Base-by-base conservation (phyloP, 108 stramenopile genomes). In the Skeletonema potamos region DNA sequence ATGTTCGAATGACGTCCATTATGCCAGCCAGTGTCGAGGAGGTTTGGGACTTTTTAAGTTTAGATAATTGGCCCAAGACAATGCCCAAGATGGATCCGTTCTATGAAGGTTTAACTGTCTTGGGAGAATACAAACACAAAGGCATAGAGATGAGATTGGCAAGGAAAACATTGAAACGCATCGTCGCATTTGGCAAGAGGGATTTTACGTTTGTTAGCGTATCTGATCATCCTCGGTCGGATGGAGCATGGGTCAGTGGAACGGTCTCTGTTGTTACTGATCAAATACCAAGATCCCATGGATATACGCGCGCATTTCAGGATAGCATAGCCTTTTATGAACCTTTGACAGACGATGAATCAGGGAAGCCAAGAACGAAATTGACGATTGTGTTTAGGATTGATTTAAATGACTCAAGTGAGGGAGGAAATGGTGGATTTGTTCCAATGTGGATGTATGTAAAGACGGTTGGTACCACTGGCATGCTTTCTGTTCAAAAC, bases 1-100 rank as follows among this genome's bases (percentile, higher is more conserved):
- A 89, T 57, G 86, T 89, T 8, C 72, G 74, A 51, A 89, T 89
- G 88, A 85, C 63, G 41, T 70, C 79, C 0, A 57, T 83, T 8
- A 81, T 89, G 62, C 86, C 86, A 9, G 57, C 66, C 1, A 57
- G 84, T 0, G 59, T 86, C 0, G 55, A 78, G 67, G 72, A 81
- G 1, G 84, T 86, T 33, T 89, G 88, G 87, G 66, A 83, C 20
- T 89, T 86, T 74, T 60, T 89, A 18, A 59, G 46, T 13, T 39
- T 86, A 18, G 46, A 57, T 12, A 76, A 82, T 28, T 89, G 88
- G 88, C 73, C 60, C 9, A 57, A 69, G 27, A 84, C 75, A 29
- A 89, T 89, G 88, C 86, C 86, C 13, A 84, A 74, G 44, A 89
- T 89, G 88, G 88, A 89, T 62, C 88, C 88, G 3, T 89, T 89